Percentiles rank a stretch among this genome's conserved stretches.
Conservation (phyloP, 2,329 filamentous ascomycete species). For the Cordyceps pruinosa region DNA sequence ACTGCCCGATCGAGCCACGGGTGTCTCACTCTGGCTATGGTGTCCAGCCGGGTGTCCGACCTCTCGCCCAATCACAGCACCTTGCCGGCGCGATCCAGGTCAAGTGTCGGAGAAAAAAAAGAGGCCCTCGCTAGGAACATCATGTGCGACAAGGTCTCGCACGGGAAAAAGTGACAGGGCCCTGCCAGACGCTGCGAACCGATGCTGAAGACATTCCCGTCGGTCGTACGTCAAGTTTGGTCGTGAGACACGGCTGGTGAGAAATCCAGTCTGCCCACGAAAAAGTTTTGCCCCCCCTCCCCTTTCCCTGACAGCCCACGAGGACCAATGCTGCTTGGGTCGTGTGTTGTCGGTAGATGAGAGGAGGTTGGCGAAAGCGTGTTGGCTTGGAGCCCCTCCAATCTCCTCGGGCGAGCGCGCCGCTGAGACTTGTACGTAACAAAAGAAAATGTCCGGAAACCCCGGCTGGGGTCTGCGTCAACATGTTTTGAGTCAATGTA, state of each 20-base stretch:
- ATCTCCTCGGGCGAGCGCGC: not conserved
- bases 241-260: not conserved
- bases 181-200: not conserved
- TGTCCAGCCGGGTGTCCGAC: not conserved
- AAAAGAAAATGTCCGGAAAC: not conserved
- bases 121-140: not conserved
- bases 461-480: not conserved
- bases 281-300: no score
- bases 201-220: not conserved
- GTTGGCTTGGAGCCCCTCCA: not conserved
- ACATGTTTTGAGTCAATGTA: not conserved
- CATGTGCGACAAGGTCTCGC: slow-evolving; percentile 3
- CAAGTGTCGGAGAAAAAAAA: not conserved
- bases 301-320: not conserved
- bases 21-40: slow-evolving; percentile 7
- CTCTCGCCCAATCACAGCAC: not conserved
- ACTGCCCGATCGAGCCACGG: not conserved
- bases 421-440: not conserved
- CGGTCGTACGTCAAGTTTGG: not conserved
- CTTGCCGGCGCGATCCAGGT: not conserved
- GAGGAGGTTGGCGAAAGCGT: not conserved
- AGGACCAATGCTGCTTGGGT: not conserved
- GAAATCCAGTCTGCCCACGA: not conserved
- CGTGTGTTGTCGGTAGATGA: not conserved
- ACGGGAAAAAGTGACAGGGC: not conserved